phyloP scores from a whole-genome alignment of 192 early-diverging fungal genomes.

The Umbelopsis sp. region DNA sequence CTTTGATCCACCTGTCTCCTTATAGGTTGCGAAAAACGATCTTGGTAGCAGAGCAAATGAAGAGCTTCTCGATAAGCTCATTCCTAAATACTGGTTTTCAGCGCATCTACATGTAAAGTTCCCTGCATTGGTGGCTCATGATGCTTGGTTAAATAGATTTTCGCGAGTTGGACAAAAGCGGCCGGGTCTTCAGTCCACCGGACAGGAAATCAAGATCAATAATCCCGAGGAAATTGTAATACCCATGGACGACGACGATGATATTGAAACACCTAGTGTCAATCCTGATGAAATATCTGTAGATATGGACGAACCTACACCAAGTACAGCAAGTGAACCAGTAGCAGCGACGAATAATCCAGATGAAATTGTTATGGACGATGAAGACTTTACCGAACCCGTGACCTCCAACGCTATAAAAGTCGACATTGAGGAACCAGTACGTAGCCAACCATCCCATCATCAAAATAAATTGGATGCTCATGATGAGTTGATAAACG shows the following conservation, averaged over 20 bases:
- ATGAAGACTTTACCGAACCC: slow-evolving; percentile 37
- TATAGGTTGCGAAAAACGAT: slow-evolving; percentile 63
- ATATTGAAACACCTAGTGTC: slow-evolving; percentile 20
- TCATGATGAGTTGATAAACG: slow-evolving; percentile 30
- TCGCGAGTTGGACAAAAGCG: not conserved
- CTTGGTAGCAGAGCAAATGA: slow-evolving; percentile 80
- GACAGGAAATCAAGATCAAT: not conserved
- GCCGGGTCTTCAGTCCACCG: too few relatives aligned
- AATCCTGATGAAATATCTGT: slow-evolving; percentile 45
- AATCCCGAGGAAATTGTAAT: slow-evolving; percentile 57
- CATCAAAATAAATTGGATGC: slow-evolving; percentile 22
- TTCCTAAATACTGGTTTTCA: slow-evolving; percentile 91
- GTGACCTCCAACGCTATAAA: slow-evolving; percentile 7
- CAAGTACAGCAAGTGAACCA: not conserved
- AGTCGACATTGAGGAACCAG: slow-evolving; percentile 36
- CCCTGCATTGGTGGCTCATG: slow-evolving; percentile 66
- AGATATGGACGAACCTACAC: slow-evolving; percentile 28
- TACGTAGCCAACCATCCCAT: slow-evolving; percentile 25
- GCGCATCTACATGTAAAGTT: slow-evolving; percentile 96
- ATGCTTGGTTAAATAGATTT: slow-evolving; percentile 18
- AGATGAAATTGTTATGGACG: slow-evolving; percentile 54
- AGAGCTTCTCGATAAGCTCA: slow-evolving; percentile 69
- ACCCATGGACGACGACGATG: slow-evolving; percentile 35
- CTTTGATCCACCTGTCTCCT: not conserved
- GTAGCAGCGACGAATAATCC: slow-evolving; percentile 35